phyloP scores from a whole-genome alignment of 2,329 filamentous ascomycete species.

The Pestalotiopsis sp. region DNA sequence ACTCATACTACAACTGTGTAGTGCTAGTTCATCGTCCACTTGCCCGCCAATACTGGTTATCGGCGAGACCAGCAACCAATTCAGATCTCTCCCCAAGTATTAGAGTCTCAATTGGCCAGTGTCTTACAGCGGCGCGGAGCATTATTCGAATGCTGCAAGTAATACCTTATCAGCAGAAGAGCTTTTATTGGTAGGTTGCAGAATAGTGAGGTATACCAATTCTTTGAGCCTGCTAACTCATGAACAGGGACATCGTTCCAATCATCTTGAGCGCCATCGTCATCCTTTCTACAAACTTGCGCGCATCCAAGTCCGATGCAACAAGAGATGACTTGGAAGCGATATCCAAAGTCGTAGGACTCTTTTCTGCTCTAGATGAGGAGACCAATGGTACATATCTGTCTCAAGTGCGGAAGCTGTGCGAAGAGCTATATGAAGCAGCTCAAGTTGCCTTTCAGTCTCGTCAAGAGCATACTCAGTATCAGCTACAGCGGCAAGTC shows the following conservation, averaged over 20 bases:
- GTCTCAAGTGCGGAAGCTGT: neutral
- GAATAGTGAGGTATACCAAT: neutral
- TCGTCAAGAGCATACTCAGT: neutral
- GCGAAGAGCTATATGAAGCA: neutral
- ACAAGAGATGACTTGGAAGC: neutral
- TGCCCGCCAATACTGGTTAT: neutral
- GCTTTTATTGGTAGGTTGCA: neutral
- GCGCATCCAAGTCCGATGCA: neutral
- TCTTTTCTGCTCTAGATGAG: neutral
- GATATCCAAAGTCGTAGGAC: neutral
- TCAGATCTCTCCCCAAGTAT: neutral
- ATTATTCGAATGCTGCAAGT: neutral
- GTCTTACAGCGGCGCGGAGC: neutral
- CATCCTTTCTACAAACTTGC: neutral
- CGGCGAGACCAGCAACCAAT: neutral
- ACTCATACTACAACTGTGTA: constrained; percentile 4
- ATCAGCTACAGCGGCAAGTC: neutral
- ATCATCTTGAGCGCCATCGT: neutral
- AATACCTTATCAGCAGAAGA: neutral
- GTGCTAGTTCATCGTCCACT: neutral
- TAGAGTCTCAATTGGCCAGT: neutral
- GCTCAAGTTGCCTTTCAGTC: neutral
- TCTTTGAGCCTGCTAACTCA: neutral
- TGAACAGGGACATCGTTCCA: neutral
- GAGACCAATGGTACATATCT: neutral